Conservation (phyloP, 1,139 yeast genomes). For the Pichia sp. region DNA sequence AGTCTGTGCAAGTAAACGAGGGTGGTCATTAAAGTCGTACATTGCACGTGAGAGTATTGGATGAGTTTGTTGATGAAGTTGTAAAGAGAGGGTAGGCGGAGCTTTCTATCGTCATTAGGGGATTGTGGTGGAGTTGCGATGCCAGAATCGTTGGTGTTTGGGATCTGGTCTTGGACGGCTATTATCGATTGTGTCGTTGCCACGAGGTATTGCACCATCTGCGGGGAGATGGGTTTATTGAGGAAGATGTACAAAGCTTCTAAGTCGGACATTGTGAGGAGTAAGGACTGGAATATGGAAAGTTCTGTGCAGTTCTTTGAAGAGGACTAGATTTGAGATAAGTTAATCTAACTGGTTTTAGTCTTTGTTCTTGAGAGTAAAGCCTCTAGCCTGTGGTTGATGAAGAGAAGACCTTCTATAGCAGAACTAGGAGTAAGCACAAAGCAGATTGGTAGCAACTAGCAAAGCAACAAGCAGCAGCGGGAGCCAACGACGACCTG, state of each 20-base stretch:
- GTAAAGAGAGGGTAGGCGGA: constrained; percentile 35
- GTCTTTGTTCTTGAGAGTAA: no score
- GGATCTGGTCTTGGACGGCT: constrained; percentile 23
- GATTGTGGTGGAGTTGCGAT: constrained; percentile 42
- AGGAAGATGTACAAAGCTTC: constrained; percentile 69
- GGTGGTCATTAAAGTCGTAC: constrained; percentile 91
- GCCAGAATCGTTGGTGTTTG: constrained; percentile 12
- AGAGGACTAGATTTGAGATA: no score
- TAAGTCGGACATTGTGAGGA: constrained; percentile 42
- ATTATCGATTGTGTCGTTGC: constrained; percentile 77
- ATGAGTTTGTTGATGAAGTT: constrained; percentile 68
- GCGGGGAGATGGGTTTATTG: constrained; percentile 65
- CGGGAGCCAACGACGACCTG: no score
- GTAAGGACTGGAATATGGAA: no score
- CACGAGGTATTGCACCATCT: constrained; percentile 78
- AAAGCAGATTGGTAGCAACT: no score
- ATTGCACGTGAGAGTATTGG: constrained; percentile 81
- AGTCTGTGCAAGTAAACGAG: constrained; percentile 74
- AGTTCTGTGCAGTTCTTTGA: no score
- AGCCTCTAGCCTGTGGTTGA: no score
- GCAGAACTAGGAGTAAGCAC: no score
- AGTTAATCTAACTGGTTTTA: no score
- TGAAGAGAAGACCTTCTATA: no score
- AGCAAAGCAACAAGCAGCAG: no score
- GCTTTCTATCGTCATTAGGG: constrained; percentile 24